A percentile compares a stretch with the other conserved stretches of the same genome.
Conservation (phyloP, 257 asterid species). For the Anisodus tanguticus region DNA sequence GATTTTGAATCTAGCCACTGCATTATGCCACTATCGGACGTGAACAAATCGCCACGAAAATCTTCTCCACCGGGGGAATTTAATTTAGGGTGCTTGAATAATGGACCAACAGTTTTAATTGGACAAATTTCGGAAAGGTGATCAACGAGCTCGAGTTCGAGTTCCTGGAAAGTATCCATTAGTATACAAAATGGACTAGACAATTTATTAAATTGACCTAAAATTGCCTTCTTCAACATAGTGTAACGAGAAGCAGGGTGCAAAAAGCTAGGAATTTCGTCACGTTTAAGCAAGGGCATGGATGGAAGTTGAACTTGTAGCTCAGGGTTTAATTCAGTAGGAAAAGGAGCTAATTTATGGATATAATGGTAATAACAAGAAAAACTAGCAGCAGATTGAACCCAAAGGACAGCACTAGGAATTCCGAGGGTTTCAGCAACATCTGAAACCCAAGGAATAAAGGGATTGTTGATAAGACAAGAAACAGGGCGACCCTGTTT, state of each 20-base stretch:
- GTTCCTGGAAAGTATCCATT: conserved; percentile 71
- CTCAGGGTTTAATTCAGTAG: conserved; percentile 53
- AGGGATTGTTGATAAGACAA: conserved; percentile 66
- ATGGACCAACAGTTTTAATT: conserved; percentile 67
- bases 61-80: neutral
- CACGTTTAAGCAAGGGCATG: conserved; percentile 63
- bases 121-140: conserved; percentile 56
- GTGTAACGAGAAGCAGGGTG: conserved; percentile 49
- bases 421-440: conserved; percentile 57
- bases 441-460: conserved; percentile 77
- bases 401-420: conserved; percentile 76
- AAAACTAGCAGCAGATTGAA: conserved; percentile 73
- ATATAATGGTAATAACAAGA: conserved; percentile 60
- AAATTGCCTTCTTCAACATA: conserved; percentile 46
- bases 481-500: conserved; percentile 65
- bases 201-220: conserved; percentile 61
- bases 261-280: conserved; percentile 69
- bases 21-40: conserved; percentile 51
- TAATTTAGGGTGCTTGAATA: conserved; percentile 44
- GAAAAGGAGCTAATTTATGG: conserved; percentile 49
- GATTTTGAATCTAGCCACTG: conserved; percentile 64
- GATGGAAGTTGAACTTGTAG: conserved; percentile 55
- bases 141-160: conserved; percentile 50
- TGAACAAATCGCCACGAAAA: conserved; percentile 50
- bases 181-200: conserved; percentile 53